phyloP scores from a whole-genome alignment of 768 basidiomycete species.

The Collybiopsis luxurians region DNA sequence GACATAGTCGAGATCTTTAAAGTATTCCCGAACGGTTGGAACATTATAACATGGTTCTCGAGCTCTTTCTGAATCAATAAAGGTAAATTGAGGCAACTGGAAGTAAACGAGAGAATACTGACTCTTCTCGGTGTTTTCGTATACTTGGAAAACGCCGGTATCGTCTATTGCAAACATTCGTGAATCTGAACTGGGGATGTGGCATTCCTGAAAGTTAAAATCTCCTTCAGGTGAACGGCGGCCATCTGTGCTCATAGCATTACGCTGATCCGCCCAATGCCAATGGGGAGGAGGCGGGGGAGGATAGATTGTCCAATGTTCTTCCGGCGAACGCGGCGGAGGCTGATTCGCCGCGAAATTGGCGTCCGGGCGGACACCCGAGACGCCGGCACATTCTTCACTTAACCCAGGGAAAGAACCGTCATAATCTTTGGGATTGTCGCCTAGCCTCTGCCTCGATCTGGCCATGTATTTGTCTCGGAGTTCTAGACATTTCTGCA shows the following conservation, averaged over 20 bases:
- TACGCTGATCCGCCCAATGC: slow-evolving; percentile 71
- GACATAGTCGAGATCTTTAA: slow-evolving; percentile 91
- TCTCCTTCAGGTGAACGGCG: slow-evolving; percentile 33
- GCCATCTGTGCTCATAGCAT: slow-evolving; percentile 41
- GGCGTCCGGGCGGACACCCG: slow-evolving; percentile 65
- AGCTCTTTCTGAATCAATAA: slow-evolving; percentile 19
- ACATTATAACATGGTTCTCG: slow-evolving; percentile 70
- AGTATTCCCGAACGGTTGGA: slow-evolving; percentile 91
- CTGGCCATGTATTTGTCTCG: slow-evolving; percentile 93
- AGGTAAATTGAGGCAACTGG: neutral
- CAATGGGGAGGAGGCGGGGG: slow-evolving; percentile 93
- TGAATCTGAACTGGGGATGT: slow-evolving; percentile 65
- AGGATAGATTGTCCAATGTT: slow-evolving; percentile 89
- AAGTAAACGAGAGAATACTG: neutral
- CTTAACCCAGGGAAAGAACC: slow-evolving; percentile 68
- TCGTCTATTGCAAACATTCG: slow-evolving; percentile 77
- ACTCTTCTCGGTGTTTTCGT: slow-evolving; percentile 41
- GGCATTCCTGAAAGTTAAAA: slow-evolving; percentile 70
- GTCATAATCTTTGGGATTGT: slow-evolving; percentile 93
- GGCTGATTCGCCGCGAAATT: slow-evolving; percentile 26
- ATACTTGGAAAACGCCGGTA: slow-evolving; percentile 90
- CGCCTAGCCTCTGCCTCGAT: slow-evolving; percentile 89
- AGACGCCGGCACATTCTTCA: slow-evolving; percentile 59
- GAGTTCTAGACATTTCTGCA: slow-evolving; percentile 83
- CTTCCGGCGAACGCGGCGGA: slow-evolving; percentile 29